phyloP scores from a whole-genome alignment of 1,284 basidiomycete species.

The Apiotrichum laibachii region DNA sequence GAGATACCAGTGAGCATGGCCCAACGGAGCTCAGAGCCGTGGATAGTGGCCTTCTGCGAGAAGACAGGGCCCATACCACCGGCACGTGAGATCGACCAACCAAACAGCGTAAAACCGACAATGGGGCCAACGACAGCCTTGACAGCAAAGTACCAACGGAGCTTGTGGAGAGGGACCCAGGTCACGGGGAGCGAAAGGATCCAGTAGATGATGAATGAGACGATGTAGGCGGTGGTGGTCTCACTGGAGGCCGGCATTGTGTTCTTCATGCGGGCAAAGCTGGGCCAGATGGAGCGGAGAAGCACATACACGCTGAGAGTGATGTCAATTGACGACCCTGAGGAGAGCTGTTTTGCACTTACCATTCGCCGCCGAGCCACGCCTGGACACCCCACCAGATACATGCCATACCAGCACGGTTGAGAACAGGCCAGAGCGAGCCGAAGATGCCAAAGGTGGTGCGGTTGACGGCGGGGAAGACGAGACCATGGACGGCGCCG shows the following conservation, averaged over 20 bases:
- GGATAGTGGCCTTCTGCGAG: constrained; percentile 62
- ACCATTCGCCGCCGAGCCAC: constrained; percentile 65
- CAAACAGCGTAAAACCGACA: constrained; percentile 73
- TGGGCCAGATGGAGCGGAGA: constrained; percentile 69
- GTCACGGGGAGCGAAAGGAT: constrained; percentile 73
- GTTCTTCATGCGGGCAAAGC: constrained; percentile 67
- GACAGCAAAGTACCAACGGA: constrained; percentile 75
- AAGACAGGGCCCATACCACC: constrained; percentile 78
- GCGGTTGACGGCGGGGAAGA: constrained; percentile 73
- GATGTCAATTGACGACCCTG: neutral
- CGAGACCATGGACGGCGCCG: constrained; percentile 62
- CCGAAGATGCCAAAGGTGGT: constrained; percentile 76
- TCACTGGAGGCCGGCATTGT: constrained; percentile 63
- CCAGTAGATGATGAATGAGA: constrained; percentile 86
- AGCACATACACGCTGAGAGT: constrained; percentile 61
- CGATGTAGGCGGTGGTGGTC: constrained; percentile 44
- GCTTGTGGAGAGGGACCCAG: constrained; percentile 75
- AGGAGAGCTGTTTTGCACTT: neutral
- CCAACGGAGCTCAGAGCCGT: constrained; percentile 72
- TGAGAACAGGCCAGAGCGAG: constrained; percentile 35
- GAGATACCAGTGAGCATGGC: constrained; percentile 73
- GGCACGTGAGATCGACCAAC: constrained; percentile 75
- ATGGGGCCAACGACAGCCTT: constrained; percentile 67
- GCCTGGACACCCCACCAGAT: constrained; percentile 79
- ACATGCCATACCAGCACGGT: constrained; percentile 46